Evolutionary conservation across 1,284 basidiomycete genomes (phyloP).

Genomic region (Leccinum fallax): DNA sequence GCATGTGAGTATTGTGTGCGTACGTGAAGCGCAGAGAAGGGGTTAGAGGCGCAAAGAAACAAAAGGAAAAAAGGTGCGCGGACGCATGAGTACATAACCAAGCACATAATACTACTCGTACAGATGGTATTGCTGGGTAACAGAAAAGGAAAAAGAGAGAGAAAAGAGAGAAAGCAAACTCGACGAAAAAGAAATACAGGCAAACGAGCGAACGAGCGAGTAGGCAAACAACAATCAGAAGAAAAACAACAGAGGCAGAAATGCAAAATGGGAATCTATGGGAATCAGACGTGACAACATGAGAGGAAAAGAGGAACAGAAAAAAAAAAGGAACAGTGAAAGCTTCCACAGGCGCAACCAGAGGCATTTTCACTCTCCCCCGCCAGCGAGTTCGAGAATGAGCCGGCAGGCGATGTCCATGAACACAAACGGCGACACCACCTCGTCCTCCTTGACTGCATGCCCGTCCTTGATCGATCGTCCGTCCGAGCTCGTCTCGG

Average conservation of each 20-base stretch:
- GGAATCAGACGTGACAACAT: conserved; percentile 21
- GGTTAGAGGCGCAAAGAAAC: not conserved
- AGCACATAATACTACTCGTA: conserved; percentile 30
- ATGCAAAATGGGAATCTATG: conserved; percentile 21
- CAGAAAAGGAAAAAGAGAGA: not conserved
- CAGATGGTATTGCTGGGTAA: conserved; percentile 26
- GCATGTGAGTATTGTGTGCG: not conserved
- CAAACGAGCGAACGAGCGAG: conserved; percentile 8
- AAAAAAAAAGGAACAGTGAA: not conserved
- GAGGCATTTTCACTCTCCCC: conserved; percentile 39
- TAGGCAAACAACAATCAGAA: conserved; percentile 12
- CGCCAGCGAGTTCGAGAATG: conserved; percentile 80
- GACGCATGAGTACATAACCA: not conserved
- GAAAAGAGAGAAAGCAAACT: conserved; percentile 2
- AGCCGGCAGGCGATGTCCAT: conserved; percentile 91
- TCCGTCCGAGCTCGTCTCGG: conserved; percentile 51
- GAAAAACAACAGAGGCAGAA: conserved; percentile 5
- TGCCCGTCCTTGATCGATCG: conserved; percentile 36
- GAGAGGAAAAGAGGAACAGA: not conserved
- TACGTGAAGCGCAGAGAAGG: not conserved
- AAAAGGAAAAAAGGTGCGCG: not conserved
- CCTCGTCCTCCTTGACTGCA: conserved; percentile 55
- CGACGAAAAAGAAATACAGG: conserved; percentile 2
- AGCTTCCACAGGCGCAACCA: not conserved
- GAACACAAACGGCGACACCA: conserved; percentile 93